Percentiles rank a stretch among this genome's conserved stretches.
Evolutionary conservation across 2,329 filamentous ascomycete genomes (phyloP).

Genomic region (Elsinoe necatrix): DNA sequence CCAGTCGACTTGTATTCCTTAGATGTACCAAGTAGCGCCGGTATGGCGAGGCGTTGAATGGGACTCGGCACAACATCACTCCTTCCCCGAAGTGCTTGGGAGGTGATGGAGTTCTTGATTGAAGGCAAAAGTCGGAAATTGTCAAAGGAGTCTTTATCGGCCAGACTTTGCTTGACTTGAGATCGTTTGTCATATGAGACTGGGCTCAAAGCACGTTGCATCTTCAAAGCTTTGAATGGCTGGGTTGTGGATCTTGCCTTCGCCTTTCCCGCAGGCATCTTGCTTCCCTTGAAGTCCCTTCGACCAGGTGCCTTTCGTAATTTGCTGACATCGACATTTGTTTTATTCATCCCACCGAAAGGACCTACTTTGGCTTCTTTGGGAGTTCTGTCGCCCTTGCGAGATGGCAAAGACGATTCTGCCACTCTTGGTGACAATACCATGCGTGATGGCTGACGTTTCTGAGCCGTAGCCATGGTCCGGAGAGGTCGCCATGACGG

Average conservation of each 20-base stretch:
- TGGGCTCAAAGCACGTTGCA: conserved; percentile 72
- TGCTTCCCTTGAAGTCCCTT: conserved; percentile 28
- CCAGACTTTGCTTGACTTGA: conserved; percentile 53
- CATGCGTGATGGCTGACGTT: conserved; percentile 43
- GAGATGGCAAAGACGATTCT: conserved; percentile 23
- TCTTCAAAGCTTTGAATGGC: conserved; percentile 77
- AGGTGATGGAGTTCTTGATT: conserved; percentile 61
- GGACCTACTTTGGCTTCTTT: conserved; percentile 43
- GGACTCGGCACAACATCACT: conserved; percentile 74
- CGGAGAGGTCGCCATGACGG: conserved; percentile 32
- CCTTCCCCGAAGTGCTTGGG: conserved; percentile 67
- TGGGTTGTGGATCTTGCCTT: conserved; percentile 35
- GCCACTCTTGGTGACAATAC: conserved; percentile 40
- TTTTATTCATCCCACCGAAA: conserved; percentile 53
- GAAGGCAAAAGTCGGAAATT: conserved; percentile 66
- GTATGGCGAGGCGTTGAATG: conserved; percentile 82
- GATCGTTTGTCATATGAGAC: conserved; percentile 64
- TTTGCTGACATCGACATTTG: conserved; percentile 36
- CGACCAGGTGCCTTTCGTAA: conserved; percentile 33
- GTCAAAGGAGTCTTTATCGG: conserved; percentile 67
- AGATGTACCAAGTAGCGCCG: conserved; percentile 58
- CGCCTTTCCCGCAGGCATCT: conserved; percentile 38
- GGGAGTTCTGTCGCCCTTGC: conserved; percentile 31
- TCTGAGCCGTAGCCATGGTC: conserved; percentile 34
- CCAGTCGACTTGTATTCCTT: not conserved